Evolutionary conservation across 1,284 basidiomycete species (phyloP).

Genomic region (Austroboletus novae-zelandiae): DNA sequence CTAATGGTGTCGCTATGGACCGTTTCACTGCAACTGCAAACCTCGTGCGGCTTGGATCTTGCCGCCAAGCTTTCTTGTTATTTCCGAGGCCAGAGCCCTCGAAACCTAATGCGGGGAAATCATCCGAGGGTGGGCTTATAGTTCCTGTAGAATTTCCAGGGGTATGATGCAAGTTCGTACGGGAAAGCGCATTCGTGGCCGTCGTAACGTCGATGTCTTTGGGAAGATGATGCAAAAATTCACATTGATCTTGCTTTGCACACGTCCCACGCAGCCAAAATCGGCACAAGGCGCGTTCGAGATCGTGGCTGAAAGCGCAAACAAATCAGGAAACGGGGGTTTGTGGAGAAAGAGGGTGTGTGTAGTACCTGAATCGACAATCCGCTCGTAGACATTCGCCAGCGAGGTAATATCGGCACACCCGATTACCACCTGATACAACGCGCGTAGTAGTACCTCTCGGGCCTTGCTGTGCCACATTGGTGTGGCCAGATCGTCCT

Average conservation of each 20-base stretch:
- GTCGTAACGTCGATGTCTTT: slow-evolving; percentile 71
- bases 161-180: slow-evolving; percentile 55
- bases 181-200: slow-evolving; percentile 68
- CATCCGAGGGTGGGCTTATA: slow-evolving; percentile 60
- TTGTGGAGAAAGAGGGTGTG: neutral
- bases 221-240: slow-evolving; percentile 88
- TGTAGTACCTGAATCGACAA: slow-evolving; percentile 89
- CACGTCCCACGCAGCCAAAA: slow-evolving; percentile 98
- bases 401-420: slow-evolving; percentile 95
- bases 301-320: slow-evolving; percentile 65
- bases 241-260: slow-evolving; percentile 88
- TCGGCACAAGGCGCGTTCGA: slow-evolving; percentile 90
- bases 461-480: slow-evolving; percentile 35
- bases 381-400: slow-evolving; percentile 96
- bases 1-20: slow-evolving; percentile 34
- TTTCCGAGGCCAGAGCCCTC: slow-evolving; percentile 29
- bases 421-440: slow-evolving; percentile 56
- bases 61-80: slow-evolving; percentile 41
- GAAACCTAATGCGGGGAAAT: slow-evolving; percentile 83
- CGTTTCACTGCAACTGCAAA: slow-evolving; percentile 85
- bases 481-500: slow-evolving; percentile 43
- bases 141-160: slow-evolving; percentile 37
- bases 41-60: slow-evolving; percentile 79
- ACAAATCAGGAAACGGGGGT: slow-evolving; percentile 12
- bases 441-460: slow-evolving; percentile 60